Conservation (phyloP, 768 basidiomycete genomes). For the Strobilomyces confusus region DNA sequence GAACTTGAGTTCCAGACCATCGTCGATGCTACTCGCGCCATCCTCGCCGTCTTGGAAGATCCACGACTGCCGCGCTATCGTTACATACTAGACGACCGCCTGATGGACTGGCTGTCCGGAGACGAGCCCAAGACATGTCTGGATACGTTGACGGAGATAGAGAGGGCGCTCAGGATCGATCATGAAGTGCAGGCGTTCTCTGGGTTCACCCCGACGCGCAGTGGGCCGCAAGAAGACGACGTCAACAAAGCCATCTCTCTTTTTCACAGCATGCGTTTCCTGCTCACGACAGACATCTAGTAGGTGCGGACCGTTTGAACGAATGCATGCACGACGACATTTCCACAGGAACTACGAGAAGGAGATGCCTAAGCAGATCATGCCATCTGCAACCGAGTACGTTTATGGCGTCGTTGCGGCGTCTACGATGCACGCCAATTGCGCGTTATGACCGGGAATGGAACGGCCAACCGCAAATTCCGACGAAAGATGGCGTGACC, state of each 20-base stretch:
- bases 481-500: background rate
- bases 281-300: conserved; percentile 8
- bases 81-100: conserved; percentile 1
- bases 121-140: background rate
- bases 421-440: too few relatives aligned
- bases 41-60: background rate
- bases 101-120: conserved; percentile 7
- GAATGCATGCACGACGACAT: background rate
- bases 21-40: conserved; percentile 1
- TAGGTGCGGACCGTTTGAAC: background rate
- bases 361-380: background rate
- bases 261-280: background rate
- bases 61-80: background rate
- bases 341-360: conserved; percentile 6
- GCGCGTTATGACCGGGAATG: too few relatives aligned
- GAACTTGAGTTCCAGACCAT: too few relatives aligned
- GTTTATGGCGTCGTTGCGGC: too few relatives aligned
- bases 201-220: background rate
- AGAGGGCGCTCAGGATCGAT: background rate
- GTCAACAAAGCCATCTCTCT: background rate
- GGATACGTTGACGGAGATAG: conserved; percentile 3
- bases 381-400: background rate
- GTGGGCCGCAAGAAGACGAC: background rate
- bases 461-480: too few relatives aligned
- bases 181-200: background rate